Evolutionary conservation across 164 flowering plant species (phyloP).

Genomic region (Berberis thunbergii): DNA sequence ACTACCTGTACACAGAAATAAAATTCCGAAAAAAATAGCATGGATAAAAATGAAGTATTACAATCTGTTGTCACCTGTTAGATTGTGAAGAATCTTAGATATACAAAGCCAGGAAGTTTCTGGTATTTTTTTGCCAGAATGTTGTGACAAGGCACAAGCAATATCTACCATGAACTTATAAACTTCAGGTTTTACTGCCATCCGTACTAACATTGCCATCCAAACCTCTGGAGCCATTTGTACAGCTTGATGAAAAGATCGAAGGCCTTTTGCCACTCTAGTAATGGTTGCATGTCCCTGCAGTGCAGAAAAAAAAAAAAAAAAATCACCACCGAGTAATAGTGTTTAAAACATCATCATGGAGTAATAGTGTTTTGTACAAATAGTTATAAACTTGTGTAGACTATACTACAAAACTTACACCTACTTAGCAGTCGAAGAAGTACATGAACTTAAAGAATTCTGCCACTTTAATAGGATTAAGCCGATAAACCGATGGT

Average conservation of each 20-base stretch:
- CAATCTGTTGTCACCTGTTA: background rate
- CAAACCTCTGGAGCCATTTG: conserved; percentile 69
- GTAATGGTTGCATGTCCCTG: conserved; percentile 42
- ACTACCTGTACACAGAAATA: no score
- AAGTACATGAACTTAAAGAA: no score
- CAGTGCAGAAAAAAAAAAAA: conserved; percentile 1
- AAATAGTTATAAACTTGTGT: no score
- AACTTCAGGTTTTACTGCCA: conserved; percentile 47
- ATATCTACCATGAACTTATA: conserved; percentile 44
- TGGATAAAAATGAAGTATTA: background rate
- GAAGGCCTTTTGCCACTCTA: conserved; percentile 51
- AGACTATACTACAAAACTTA: no score
- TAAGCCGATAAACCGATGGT: no score
- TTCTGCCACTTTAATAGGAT: no score
- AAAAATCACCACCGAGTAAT: background rate
- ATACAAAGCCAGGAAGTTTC: conserved; percentile 57
- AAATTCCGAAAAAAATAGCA: no score
- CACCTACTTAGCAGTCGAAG: no score
- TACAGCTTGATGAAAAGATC: conserved; percentile 42
- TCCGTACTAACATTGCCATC: conserved; percentile 66
- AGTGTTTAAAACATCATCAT: no score
- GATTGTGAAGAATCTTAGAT: conserved; percentile 53
- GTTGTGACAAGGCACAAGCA: conserved; percentile 39
- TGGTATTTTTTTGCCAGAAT: conserved; percentile 37
- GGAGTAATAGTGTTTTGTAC: no score